Base-by-base conservation (phyloP, 371 early-diverging fungal genomes). In the Apophysomyces ossiformis region DNA sequence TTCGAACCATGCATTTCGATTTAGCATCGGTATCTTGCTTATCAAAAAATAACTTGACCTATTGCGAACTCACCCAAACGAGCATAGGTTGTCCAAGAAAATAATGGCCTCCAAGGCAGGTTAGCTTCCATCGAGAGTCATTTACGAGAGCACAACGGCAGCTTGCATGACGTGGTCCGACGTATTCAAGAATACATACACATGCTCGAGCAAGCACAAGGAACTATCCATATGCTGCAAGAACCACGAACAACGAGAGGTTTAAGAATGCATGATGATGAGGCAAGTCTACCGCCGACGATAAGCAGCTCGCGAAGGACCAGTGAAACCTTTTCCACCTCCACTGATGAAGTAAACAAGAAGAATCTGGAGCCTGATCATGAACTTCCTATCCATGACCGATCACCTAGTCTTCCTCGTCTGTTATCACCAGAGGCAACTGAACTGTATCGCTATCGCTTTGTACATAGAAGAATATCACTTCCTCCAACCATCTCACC, bases 1-100 rank as follows among this genome's bases (percentile, higher is more conserved):
- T 88, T 21, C 78, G 85, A 50, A 69, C 78, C 66, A 83, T 86
- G 58, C 82, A 87, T 58, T 78, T 84, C 5, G 83, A 87, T 63
- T 78, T 88, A 37, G 81, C 83, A 21, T 78, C 72, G 68, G 88
- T 86, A 76, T 58, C 13, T 39, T 35, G 36, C 47, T 35, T 26
- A 37, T 13, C 13, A 5, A 13, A 8, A 1, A 45, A 5, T 2
- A 45, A n/a, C 46, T 43, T 36, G 44, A 15, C n/a, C 37, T 47
- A 5, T 45, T n/a, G 4, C 21, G 32, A 26, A 26, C 32, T 26
- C 32, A 26, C 2, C 32, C 37, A 13, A 13, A 11, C 13, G 41
- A 13, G 13, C 8, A 50, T 50, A 80, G 81, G 74, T 81, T 43
- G 77, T 76, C 6, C 60, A 72, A 26, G 76, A 76, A 66, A 77